phyloP scores from a whole-genome alignment of 2,329 filamentous ascomycete species.

The Knufia petricola region DNA sequence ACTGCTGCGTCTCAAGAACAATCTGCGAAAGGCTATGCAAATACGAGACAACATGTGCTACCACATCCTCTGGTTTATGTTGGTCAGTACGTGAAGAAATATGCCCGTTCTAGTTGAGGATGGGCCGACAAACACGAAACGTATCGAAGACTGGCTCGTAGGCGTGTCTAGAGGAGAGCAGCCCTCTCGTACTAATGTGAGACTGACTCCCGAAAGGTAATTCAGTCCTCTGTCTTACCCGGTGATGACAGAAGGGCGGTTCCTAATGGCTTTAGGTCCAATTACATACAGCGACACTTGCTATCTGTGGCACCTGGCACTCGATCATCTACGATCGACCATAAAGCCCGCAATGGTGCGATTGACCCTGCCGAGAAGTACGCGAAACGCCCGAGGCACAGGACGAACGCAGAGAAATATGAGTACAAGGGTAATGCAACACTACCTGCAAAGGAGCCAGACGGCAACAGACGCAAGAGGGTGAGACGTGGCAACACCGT shows the following conservation, averaged over 20 bases:
- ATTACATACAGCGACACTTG: too few relatives aligned
- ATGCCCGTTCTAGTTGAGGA: not conserved
- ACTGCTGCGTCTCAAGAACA: too few relatives aligned
- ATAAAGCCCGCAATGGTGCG: not conserved
- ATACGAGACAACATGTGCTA: too few relatives aligned
- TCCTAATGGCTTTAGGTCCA: too few relatives aligned
- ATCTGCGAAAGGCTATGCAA: too few relatives aligned
- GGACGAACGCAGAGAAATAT: conserved; percentile 19
- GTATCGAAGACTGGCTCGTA: not conserved
- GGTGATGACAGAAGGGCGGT: too few relatives aligned
- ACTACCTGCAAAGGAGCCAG: not conserved
- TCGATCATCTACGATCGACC: not conserved
- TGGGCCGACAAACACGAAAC: not conserved
- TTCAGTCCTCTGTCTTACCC: too few relatives aligned
- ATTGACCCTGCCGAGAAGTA: conserved; percentile 16
- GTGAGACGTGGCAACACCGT: conserved; percentile 11
- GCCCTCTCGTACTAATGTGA: not conserved
- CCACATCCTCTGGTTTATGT: too few relatives aligned
- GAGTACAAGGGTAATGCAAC: conserved; percentile 13
- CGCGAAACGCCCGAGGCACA: conserved; percentile 17
- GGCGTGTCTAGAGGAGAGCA: not conserved
- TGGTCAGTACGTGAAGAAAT: too few relatives aligned
- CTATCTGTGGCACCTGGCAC: not conserved
- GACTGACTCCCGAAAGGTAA: not conserved
- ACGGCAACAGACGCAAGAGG: conserved; percentile 4